Percentiles rank a stretch among this genome's conserved stretches.
Conservation (phyloP, 2,329 filamentous ascomycete species). For the Botrytis squamosa region DNA sequence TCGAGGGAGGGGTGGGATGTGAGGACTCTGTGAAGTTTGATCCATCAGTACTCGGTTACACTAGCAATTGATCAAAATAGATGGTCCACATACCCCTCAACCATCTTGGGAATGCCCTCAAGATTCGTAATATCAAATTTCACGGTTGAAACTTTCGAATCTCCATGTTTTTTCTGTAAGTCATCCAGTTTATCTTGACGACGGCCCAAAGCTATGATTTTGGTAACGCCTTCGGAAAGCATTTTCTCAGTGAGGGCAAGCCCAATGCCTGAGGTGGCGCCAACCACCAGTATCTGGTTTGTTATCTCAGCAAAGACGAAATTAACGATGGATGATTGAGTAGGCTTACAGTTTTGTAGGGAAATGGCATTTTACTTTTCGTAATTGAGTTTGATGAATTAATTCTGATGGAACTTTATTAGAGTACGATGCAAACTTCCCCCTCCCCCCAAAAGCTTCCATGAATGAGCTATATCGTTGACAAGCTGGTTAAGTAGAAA, state of each 20-base stretch:
- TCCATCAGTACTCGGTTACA: not conserved
- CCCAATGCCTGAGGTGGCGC: conserved; percentile 56
- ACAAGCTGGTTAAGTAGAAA: not conserved
- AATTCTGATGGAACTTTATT: not conserved
- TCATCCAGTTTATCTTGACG: conserved; percentile 47
- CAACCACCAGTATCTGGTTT: conserved; percentile 54
- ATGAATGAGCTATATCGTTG: not conserved
- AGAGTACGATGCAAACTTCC: not conserved
- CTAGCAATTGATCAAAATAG: not conserved
- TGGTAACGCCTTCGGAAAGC: conserved; percentile 46
- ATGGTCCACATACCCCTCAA: not conserved
- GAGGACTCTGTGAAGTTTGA: conserved; percentile 4
- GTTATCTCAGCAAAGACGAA: not conserved
- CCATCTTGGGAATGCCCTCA: not conserved
- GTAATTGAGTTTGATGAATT: not conserved
- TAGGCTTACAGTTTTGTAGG: not conserved
- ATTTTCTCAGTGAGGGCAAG: conserved; percentile 45
- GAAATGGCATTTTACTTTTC: not conserved
- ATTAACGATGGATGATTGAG: no score
- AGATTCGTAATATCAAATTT: conserved; percentile 22
- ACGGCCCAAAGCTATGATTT: conserved; percentile 55
- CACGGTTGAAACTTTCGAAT: not conserved
- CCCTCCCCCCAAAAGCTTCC: no score
- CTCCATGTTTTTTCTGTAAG: conserved; percentile 36
- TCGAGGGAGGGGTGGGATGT: conserved; percentile 31